Evolutionary conservation across 306 rosid species (phyloP).

Genomic region (Elaeagnus macrophylla): DNA sequence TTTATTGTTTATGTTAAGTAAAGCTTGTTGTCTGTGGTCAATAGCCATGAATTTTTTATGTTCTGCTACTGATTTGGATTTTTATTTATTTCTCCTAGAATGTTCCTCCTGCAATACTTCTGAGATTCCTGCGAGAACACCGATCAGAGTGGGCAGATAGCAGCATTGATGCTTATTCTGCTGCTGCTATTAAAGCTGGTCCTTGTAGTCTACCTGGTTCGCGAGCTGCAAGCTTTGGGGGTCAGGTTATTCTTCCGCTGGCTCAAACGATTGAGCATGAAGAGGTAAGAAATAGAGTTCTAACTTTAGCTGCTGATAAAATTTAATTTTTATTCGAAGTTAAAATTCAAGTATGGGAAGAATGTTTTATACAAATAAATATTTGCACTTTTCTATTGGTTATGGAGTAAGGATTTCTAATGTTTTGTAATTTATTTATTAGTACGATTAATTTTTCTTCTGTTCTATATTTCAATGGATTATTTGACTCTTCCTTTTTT

Average conservation of each 20-base stretch:
- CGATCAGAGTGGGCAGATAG: slow-evolving; percentile 99
- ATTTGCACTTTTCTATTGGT: too few relatives aligned
- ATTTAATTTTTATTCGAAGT: too few relatives aligned
- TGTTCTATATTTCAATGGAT: neutral
- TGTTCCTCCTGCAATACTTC: slow-evolving; percentile 93
- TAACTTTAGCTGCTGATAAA: too few relatives aligned
- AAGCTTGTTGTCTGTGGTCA: neutral
- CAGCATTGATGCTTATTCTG: slow-evolving; percentile 92
- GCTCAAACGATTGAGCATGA: slow-evolving; percentile 94
- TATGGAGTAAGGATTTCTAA: too few relatives aligned
- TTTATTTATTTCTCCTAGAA: slow-evolving; percentile 38
- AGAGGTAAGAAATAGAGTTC: slow-evolving; percentile 49
- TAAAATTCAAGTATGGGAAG: too few relatives aligned
- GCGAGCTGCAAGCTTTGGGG: slow-evolving; percentile 73
- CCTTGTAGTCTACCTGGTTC: slow-evolving; percentile 70
- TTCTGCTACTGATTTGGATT: neutral
- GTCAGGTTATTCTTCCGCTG: slow-evolving; percentile 92
- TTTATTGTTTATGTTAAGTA: too few relatives aligned
- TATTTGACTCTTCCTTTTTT: too few relatives aligned
- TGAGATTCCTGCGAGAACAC: slow-evolving; percentile 88
- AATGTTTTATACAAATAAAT: too few relatives aligned
- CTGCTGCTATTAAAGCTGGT: slow-evolving; percentile 84
- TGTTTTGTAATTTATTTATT: too few relatives aligned
- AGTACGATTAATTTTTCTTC: neutral
- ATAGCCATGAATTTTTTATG: neutral